A percentile compares a stretch with the other conserved stretches of the same genome.
Evolutionary conservation across 2,329 filamentous ascomycete species (phyloP).

Genomic region (Davidsoniella neocaledoniae): DNA sequence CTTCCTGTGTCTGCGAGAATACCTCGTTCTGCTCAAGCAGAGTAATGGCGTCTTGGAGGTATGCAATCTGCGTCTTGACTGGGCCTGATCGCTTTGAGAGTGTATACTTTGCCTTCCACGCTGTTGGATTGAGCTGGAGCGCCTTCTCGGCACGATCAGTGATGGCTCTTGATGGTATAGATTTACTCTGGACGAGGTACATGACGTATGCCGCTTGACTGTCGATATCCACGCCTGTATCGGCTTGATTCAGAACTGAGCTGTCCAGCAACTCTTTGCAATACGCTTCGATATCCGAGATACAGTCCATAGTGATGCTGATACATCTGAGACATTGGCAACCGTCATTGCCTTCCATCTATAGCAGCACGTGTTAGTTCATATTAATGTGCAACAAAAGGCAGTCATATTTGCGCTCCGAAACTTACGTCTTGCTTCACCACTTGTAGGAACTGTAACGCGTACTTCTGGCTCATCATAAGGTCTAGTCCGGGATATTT

Average conservation of each 20-base stretch:
- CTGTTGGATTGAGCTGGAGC: neutral
- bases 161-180: neutral
- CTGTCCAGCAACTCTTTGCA: neutral
- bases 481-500: neutral
- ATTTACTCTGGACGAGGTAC: neutral
- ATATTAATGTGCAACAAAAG: no score
- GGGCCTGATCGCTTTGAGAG: neutral
- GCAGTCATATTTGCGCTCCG: no score
- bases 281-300: no score
- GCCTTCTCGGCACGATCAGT: neutral
- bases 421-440: no score
- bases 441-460: neutral
- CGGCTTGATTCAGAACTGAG: neutral
- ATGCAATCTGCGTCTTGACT: neutral
- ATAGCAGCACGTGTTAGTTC: no score
- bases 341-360: no score
- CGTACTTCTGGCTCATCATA: neutral
- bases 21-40: neutral
- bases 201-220: constrained; percentile 4
- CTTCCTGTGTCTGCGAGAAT: neutral
- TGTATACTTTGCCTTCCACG: neutral
- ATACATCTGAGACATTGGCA: no score
- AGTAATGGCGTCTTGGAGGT: neutral
- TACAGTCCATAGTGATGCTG: no score
- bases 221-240: neutral